A percentile compares a stretch with the other conserved stretches of the same genome.
Evolutionary conservation across 352 stramenopile species (phyloP).

Genomic region (Phytophthora kernoviae): DNA sequence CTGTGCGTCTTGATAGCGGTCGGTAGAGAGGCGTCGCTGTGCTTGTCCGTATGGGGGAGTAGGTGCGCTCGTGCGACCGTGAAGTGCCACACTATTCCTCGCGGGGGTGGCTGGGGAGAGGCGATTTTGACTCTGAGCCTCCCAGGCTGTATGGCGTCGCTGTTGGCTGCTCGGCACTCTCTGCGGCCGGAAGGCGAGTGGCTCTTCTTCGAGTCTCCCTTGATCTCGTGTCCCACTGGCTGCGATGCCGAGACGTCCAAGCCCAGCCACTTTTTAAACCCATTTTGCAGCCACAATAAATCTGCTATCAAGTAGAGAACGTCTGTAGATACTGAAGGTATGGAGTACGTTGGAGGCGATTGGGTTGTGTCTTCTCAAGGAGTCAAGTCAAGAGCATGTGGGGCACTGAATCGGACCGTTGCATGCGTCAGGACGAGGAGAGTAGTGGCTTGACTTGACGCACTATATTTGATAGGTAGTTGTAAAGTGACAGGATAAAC

Average conservation of each 20-base stretch:
- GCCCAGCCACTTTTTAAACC: conserved; percentile 71
- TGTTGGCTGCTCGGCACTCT: conserved; percentile 17
- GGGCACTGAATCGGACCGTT: too few relatives aligned
- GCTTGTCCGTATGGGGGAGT: conserved; percentile 1
- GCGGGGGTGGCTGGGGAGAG: conserved; percentile 10
- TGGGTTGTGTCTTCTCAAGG: not conserved
- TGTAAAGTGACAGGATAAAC: not conserved
- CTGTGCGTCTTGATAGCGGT: conserved; percentile 21
- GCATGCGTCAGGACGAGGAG: conserved; percentile 18
- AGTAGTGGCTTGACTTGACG: not conserved
- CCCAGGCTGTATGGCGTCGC: conserved; percentile 32
- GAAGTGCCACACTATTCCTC: conserved; percentile 7
- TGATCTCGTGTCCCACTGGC: conserved; percentile 16
- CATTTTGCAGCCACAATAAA: conserved; percentile 30
- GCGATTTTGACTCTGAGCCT: conserved; percentile 13
- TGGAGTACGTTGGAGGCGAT: not conserved
- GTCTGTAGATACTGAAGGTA: too few relatives aligned
- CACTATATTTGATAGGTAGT: not conserved
- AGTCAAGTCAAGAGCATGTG: not conserved
- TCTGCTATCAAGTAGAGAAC: too few relatives aligned
- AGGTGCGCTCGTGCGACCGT: not conserved
- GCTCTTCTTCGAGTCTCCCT: conserved; percentile 26
- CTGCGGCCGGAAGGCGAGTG: conserved; percentile 9
- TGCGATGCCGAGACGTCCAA: conserved; percentile 51
- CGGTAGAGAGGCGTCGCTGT: conserved; percentile 25